Evolutionary conservation across 495 filamentous ascomycete species (phyloP).

Genomic region (Talaromyces wortmannii): DNA sequence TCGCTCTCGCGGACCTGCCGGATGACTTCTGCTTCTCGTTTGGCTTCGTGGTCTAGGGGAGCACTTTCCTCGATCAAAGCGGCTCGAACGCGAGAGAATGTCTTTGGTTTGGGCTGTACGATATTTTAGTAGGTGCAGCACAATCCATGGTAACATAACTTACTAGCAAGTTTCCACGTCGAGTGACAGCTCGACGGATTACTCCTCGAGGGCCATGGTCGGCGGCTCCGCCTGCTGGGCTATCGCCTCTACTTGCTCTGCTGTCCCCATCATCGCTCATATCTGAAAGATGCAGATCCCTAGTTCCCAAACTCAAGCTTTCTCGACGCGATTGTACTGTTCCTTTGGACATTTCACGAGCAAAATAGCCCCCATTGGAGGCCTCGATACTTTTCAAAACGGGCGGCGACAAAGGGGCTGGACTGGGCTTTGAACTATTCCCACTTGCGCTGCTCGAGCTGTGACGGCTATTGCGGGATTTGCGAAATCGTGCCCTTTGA

Average conservation of each 20-base stretch:
- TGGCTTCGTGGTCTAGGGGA: conserved; percentile 81
- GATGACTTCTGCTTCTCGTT: conserved; percentile 89
- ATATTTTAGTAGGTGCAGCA: conserved; percentile 7
- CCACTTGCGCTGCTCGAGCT: conserved; percentile 67
- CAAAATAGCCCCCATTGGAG: conserved; percentile 37
- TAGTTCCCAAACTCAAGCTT: conserved; percentile 79
- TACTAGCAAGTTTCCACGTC: conserved; percentile 83
- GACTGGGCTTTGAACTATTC: conserved; percentile 62
- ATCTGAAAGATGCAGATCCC: conserved; percentile 79
- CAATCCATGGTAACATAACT: conserved; percentile 14
- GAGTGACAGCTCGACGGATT: conserved; percentile 64
- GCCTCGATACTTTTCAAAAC: conserved; percentile 55
- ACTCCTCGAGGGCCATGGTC: conserved; percentile 41
- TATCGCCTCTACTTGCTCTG: conserved; percentile 37
- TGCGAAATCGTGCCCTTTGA: conserved; percentile 55
- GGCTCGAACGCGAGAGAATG: conserved; percentile 86
- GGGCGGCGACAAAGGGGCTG: conserved; percentile 56
- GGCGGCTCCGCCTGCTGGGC: conserved; percentile 27
- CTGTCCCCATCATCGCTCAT: conserved; percentile 71
- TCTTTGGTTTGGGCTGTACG: conserved; percentile 81
- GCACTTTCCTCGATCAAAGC: conserved; percentile 81
- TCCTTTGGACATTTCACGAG: conserved; percentile 27
- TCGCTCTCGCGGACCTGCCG: conserved; percentile 82
- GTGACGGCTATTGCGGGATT: conserved; percentile 48
- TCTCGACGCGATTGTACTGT: conserved; percentile 60